These are phyloP conservation scores for Epichloe sibirici DNA, from an alignment of 2,329 filamentous ascomycete species.

Conservation along the genomic window DNA sequence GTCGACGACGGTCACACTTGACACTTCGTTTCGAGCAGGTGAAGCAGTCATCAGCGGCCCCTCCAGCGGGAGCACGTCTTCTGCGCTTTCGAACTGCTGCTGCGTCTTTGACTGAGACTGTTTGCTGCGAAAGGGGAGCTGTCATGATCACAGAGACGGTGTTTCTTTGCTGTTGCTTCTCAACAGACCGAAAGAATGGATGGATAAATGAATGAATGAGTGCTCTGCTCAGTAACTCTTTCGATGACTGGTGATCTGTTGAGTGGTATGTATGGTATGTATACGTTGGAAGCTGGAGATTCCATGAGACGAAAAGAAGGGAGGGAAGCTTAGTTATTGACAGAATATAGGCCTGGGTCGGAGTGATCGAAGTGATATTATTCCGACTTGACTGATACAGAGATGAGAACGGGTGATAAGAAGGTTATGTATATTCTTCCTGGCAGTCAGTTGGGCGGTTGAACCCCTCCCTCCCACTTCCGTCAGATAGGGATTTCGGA, in stretches of 20 bases:
- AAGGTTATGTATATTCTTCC: conserved; percentile 14
- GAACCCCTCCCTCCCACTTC: background rate
- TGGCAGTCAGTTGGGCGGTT: conserved; percentile 3
- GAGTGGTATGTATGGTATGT: background rate
- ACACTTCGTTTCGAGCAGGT: conserved; percentile 73
- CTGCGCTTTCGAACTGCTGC: conserved; percentile 56
- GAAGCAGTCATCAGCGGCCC: conserved; percentile 91
- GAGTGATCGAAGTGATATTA: background rate
- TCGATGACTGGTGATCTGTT: too few species aligned
- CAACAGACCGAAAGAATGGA: background rate
- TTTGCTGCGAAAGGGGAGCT: conserved; percentile 32
- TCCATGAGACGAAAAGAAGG: background rate
- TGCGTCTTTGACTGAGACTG: conserved; percentile 34
- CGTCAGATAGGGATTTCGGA: conserved; percentile 4
- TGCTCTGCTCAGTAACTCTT: too few species aligned
- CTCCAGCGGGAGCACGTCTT: conserved; percentile 77
- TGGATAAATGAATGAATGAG: background rate
- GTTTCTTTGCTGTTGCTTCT: background rate
- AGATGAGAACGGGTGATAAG: conserved; percentile 9
- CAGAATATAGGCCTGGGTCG: background rate
- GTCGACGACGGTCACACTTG: conserved; percentile 81
- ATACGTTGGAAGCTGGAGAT: background rate
- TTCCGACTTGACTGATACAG: conserved; percentile 1
- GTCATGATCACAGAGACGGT: conserved; percentile 28
- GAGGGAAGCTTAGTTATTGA: too few species aligned